Evolutionary conservation across 768 basidiomycete genomes (phyloP).

Genomic region (Gymnopilus junonius): DNA sequence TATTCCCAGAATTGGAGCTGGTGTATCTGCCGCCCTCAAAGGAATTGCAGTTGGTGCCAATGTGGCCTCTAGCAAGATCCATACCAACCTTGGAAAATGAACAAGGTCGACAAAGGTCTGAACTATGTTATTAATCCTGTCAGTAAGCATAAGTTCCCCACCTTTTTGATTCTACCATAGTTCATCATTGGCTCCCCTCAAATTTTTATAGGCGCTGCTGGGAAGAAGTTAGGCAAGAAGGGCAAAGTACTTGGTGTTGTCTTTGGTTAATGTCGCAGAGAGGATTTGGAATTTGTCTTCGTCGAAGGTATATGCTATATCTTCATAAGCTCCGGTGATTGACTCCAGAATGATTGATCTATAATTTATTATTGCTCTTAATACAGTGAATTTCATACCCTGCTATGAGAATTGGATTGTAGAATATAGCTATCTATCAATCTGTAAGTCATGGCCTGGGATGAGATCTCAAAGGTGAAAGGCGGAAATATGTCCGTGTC

Average conservation of each 20-base stretch:
- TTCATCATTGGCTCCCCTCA: not conserved
- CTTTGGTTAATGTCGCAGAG: not conserved
- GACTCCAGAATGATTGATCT: too few relatives aligned
- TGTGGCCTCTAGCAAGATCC: not conserved
- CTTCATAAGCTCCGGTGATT: too few relatives aligned
- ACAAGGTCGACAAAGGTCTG: constrained; percentile 1
- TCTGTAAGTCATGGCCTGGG: too few relatives aligned
- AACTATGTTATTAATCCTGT: constrained; percentile 4
- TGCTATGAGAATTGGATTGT: too few relatives aligned
- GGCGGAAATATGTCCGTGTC: too few relatives aligned
- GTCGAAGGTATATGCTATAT: too few relatives aligned
- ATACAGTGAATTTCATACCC: too few relatives aligned
- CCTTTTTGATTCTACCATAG: too few relatives aligned
- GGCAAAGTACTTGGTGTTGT: not conserved
- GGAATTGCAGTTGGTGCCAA: not conserved
- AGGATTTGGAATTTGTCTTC: too few relatives aligned
- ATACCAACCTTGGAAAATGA: constrained; percentile 10
- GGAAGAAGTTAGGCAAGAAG: not conserved
- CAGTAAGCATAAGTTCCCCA: not conserved
- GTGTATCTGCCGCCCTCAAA: not conserved
- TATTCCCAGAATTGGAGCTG: constrained; percentile 9
- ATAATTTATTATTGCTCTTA: too few relatives aligned
- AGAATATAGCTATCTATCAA: too few relatives aligned
- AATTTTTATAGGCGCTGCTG: not conserved
- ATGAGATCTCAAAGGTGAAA: too few relatives aligned